A percentile compares a stretch with the other conserved stretches of the same genome.
Evolutionary conservation across 768 basidiomycete genomes (phyloP).

Genomic region (Kwoniella newhampshirensis): DNA sequence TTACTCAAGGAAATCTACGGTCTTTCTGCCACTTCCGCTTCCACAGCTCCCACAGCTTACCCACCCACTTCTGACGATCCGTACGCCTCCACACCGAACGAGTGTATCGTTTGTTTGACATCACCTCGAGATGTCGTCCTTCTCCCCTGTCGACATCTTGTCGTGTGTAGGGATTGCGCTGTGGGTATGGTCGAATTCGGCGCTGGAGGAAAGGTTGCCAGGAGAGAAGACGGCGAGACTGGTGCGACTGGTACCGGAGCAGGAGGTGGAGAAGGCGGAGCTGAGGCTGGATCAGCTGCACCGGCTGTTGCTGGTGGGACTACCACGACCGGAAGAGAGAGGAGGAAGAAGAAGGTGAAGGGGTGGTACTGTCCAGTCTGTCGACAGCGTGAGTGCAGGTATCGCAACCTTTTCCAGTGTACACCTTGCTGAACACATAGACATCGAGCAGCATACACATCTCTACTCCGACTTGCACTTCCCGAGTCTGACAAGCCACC

Average conservation of each 20-base stretch:
- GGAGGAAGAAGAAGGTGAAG: constrained; percentile 85
- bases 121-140: constrained; percentile 87
- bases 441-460: constrained; percentile 70
- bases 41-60: constrained; percentile 52
- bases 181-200: constrained; percentile 98
- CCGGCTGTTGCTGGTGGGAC: constrained; percentile 48
- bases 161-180: constrained; percentile 93
- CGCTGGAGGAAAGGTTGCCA: constrained; percentile 74
- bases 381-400: constrained; percentile 86
- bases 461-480: constrained; percentile 72
- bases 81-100: constrained; percentile 59
- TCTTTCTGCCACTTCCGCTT: constrained; percentile 60
- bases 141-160: constrained; percentile 87
- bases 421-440: background rate
- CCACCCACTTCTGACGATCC: constrained; percentile 61
- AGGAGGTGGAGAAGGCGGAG: constrained; percentile 16
- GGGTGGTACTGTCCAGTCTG: constrained; percentile 98
- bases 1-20: constrained; percentile 94
- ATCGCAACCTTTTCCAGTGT: too few species aligned
- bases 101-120: constrained; percentile 87
- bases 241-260: constrained; percentile 47
- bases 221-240: constrained; percentile 57
- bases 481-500: constrained; percentile 40
- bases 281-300: constrained; percentile 3
- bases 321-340: constrained; percentile 57